Conservation (phyloP, 2,329 filamentous ascomycete species). For the Xylariaceae sp. region DNA sequence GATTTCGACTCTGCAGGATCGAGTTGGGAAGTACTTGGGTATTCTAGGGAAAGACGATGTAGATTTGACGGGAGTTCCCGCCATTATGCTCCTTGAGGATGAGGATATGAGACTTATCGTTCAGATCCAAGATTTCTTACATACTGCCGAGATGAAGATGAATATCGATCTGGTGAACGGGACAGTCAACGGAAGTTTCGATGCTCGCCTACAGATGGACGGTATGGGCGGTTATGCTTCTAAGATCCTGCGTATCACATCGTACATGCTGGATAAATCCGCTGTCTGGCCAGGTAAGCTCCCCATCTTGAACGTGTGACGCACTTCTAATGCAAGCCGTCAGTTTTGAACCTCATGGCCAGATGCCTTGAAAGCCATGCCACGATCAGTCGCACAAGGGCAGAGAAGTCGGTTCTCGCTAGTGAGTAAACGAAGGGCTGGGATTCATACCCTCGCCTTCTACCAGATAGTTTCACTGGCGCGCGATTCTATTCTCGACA, state of each 20-base stretch:
- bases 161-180: constrained; percentile 48
- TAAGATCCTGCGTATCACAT: constrained; percentile 78
- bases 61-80: constrained; percentile 75
- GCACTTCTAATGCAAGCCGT: constrained; percentile 10
- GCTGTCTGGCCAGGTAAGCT: constrained; percentile 85
- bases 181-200: constrained; percentile 46
- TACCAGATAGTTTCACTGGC: background rate
- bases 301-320: background rate
- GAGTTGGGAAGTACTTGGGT: constrained; percentile 84
- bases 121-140: constrained; percentile 77
- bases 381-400: constrained; percentile 46
- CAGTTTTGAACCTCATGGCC: constrained; percentile 52
- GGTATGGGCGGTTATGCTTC: constrained; percentile 73
- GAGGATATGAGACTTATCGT: constrained; percentile 82
- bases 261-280: constrained; percentile 82
- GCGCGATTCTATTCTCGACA: background rate
- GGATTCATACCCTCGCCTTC: background rate
- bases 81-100: constrained; percentile 84
- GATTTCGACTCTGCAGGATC: constrained; percentile 88
- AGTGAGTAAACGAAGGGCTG: constrained; percentile 33
- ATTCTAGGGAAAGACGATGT: constrained; percentile 79
- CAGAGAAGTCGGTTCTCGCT: constrained; percentile 48
- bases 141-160: constrained; percentile 76
- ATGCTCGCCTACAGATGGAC: constrained; percentile 53
- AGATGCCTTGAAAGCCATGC: constrained; percentile 54